Conservation (phyloP, 176 grass and related monocot species). For the Chrysopogon serrulatus region DNA sequence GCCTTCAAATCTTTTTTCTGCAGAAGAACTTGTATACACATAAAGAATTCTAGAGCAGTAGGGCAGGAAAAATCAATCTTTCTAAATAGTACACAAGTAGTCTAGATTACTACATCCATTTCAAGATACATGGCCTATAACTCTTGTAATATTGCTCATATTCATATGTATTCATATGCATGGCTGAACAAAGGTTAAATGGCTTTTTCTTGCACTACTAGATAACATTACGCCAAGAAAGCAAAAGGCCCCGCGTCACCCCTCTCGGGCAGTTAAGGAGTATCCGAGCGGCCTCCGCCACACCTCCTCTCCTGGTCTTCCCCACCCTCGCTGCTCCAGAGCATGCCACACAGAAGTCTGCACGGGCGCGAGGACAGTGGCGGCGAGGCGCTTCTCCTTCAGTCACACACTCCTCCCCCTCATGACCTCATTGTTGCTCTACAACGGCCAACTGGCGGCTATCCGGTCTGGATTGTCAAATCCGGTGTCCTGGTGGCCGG, state of each 20-base stretch:
- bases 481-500: neutral
- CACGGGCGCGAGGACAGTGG: too few relatives aligned
- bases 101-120: neutral
- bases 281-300: too few relatives aligned
- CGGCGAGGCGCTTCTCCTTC: too few relatives aligned
- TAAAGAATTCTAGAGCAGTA: neutral
- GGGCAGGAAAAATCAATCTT: neutral
- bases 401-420: too few relatives aligned
- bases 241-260: too few relatives aligned
- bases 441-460: neutral
- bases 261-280: too few relatives aligned
- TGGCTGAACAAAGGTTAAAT: neutral
- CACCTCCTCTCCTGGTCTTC: too few relatives aligned
- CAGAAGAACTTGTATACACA: neutral
- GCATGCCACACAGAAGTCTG: too few relatives aligned
- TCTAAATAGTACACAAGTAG: too few relatives aligned
- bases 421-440: too few relatives aligned
- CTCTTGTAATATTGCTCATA: neutral
- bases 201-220: neutral
- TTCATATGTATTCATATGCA: neutral
- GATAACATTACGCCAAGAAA: too few relatives aligned
- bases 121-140: neutral
- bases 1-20: neutral
- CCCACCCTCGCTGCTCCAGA: too few relatives aligned
- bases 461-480: neutral